Base-by-base conservation (phyloP, 1,284 basidiomycete species). In the Ceratobasidium papillatum region DNA sequence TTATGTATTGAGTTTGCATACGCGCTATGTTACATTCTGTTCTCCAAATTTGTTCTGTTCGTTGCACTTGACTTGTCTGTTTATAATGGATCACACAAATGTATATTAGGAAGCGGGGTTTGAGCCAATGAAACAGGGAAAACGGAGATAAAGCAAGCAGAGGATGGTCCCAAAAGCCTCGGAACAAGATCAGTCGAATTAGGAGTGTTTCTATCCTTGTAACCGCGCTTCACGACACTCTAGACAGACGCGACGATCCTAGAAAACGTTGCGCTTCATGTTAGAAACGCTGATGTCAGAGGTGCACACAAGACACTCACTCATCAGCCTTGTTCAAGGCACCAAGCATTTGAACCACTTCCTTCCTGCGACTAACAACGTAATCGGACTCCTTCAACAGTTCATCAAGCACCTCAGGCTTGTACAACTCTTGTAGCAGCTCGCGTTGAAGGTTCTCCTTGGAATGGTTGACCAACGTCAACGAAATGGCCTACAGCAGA, bases 381-480 rank as follows among this genome's bases (percentile, higher is more conserved):
- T 86, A 89, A 80, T 95, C 93, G 78, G 92, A 94, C 86, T 98
- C 95, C 85, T 97, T 97, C 80, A 98, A 86, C 77, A 98, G 83
- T 75, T 97, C 95, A 63, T 96, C 94, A 36, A 98, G 86, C 12
- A 96, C 94, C 36, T 98, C 95, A 3, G 94, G 91, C 82, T 95
- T 94, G 85, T 96, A 96, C 34, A 96, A 85, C 83, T 95, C 94
- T 80, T 94, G 91, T 74, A 98, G 84, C 58, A 98, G 86, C 83
- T 96, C 95, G 77, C 90, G 88, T 84, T 98, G 96, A 77, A 98
- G 85, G 81, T 94, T 91, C 83, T 99, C 96, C 84, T 98, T 98
- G 77, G 95, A 91, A 82, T 91, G 90, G 80, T 91, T 93, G 66
- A 99, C 96, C 36, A 99, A 89, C 30, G 95, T 99, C 80, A 96